A percentile compares a stretch with the other conserved stretches of the same genome.
Conservation (phyloP, 2,329 filamentous ascomycete species). For the Aspergillus ochraceus region DNA sequence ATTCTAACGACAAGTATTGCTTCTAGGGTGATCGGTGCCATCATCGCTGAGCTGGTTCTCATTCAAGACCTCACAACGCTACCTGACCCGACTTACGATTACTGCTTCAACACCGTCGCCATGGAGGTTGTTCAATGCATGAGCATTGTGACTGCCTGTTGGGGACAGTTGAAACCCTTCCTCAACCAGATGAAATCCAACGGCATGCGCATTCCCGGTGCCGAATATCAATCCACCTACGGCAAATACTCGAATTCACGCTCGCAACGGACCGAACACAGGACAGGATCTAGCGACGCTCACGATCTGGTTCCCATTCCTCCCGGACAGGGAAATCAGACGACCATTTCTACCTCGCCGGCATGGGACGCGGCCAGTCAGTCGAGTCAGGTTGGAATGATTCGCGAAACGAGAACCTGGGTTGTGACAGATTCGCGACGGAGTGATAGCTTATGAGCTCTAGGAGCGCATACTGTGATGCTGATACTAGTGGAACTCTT, state of each 20-base stretch:
- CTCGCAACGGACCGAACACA: not conserved
- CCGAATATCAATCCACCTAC: constrained; percentile 7
- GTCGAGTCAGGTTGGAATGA: constrained; percentile 20
- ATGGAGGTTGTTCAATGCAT: constrained; percentile 21
- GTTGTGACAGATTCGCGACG: constrained; percentile 10
- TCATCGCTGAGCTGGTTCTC: constrained; percentile 16
- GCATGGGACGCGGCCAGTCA: constrained; percentile 19
- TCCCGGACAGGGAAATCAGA: constrained; percentile 6
- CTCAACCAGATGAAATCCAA: constrained; percentile 22
- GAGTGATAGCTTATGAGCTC: constrained; percentile 3
- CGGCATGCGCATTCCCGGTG: constrained; percentile 17
- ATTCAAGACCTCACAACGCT: constrained; percentile 9
- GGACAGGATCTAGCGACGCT: not conserved
- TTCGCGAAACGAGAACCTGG: constrained; percentile 17
- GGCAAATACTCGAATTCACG: not conserved
- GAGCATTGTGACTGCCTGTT: constrained; percentile 27
- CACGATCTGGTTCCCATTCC: constrained; percentile 8
- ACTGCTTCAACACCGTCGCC: constrained; percentile 20
- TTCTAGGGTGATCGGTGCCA: constrained; percentile 15
- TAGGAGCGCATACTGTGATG: not conserved
- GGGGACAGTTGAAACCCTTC: constrained; percentile 23
- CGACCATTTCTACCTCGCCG: constrained; percentile 14
- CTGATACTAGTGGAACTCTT: too few species aligned
- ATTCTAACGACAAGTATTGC: not conserved
- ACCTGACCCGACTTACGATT: constrained; percentile 18